phyloP scores from a whole-genome alignment of 805 yeast genomes.

The Schwanniomyces pseudopolymorphus region DNA sequence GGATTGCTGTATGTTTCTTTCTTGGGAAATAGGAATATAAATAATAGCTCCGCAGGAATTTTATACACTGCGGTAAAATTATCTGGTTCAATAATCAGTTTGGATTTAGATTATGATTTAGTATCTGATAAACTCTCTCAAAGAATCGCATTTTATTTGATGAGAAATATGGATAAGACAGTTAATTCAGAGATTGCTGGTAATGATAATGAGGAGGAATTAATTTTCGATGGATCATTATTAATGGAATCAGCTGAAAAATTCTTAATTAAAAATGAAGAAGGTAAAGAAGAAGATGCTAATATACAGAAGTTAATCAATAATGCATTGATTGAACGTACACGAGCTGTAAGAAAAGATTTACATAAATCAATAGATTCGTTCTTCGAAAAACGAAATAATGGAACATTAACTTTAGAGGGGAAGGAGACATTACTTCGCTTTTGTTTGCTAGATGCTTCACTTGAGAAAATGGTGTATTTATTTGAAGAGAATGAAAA shows the following conservation, averaged over 20 bases:
- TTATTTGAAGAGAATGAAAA: slow-evolving; percentile 46
- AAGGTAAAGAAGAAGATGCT: slow-evolving; percentile 36
- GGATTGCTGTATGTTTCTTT: slow-evolving; percentile 53
- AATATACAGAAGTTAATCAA: slow-evolving; percentile 46
- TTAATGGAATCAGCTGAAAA: slow-evolving; percentile 74
- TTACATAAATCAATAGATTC: slow-evolving; percentile 53
- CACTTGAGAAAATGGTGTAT: slow-evolving; percentile 52
- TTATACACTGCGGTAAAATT: slow-evolving; percentile 50
- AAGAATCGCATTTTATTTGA: slow-evolving; percentile 53
- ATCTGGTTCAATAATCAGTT: slow-evolving; percentile 46
- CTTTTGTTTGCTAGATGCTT: slow-evolving; percentile 54
- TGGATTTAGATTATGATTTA: slow-evolving; percentile 55
- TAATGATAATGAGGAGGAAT: slow-evolving; percentile 43
- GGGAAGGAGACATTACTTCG: slow-evolving; percentile 55
- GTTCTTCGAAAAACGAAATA: slow-evolving; percentile 45
- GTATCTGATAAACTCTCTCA: slow-evolving; percentile 52
- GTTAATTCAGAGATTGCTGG: slow-evolving; percentile 28
- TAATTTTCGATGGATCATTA: slow-evolving; percentile 73
- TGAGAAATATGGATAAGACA: slow-evolving; percentile 54
- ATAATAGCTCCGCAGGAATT: slow-evolving; percentile 45
- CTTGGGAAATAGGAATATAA: slow-evolving; percentile 49
- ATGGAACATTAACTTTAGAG: slow-evolving; percentile 49
- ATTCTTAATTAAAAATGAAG: slow-evolving; percentile 46
- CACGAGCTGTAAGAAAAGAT: slow-evolving; percentile 48
- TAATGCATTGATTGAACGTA: slow-evolving; percentile 51